These are phyloP conservation scores for Gastrolobium bilobum DNA, from an alignment of 306 rosid species.

Conservation along the genomic window DNA sequence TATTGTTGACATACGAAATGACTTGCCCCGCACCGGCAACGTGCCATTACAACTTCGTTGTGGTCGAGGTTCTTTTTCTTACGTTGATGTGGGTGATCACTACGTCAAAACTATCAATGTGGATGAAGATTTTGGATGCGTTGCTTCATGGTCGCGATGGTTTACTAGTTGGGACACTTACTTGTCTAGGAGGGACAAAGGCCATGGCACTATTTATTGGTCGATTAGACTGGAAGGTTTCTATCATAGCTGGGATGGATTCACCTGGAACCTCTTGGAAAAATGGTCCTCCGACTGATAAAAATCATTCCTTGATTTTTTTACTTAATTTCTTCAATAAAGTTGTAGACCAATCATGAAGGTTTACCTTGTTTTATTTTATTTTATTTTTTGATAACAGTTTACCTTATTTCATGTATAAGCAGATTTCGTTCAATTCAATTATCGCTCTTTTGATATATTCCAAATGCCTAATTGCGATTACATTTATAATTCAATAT, in stretches of 20 bases:
- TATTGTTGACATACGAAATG: too few species aligned
- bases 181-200: conserved; percentile 2
- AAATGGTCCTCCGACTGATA: conserved; percentile 29
- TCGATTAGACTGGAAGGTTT: conserved; percentile 20
- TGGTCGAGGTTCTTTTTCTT: too few species aligned
- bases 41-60: too few species aligned
- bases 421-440: neutral
- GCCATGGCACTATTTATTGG: conserved; percentile 33
- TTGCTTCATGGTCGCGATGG: neutral
- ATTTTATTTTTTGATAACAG: too few species aligned
- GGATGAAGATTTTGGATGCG: neutral
- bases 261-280: neutral
- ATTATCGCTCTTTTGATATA: too few species aligned
- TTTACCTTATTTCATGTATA: neutral
- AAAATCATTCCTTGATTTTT: neutral
- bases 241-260: conserved; percentile 34
- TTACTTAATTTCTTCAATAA: neutral
- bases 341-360: neutral
- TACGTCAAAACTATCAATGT: neutral
- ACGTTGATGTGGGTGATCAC: too few species aligned
- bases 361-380: neutral
- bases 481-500: too few species aligned
- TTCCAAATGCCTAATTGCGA: too few species aligned
- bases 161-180: conserved; percentile 7
- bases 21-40: too few species aligned